These are phyloP conservation scores for Geotrichum siamense DNA, from an alignment of 1,139 yeast species.

Conservation along the genomic window DNA sequence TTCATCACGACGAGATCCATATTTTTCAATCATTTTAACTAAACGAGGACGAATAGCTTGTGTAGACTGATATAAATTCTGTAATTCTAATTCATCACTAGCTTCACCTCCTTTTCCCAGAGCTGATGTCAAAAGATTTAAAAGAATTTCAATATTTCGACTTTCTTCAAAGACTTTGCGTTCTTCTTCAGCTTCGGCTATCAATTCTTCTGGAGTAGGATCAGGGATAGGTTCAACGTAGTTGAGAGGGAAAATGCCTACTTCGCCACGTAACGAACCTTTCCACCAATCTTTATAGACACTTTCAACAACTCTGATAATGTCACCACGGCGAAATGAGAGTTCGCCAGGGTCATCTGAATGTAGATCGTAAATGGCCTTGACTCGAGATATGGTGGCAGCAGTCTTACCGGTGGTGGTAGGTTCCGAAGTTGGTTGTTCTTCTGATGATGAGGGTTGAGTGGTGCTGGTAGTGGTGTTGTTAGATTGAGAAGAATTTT, in stretches of 20 bases:
- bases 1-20: conserved; percentile 68
- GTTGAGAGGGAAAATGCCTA: conserved; percentile 88
- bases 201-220: conserved; percentile 50
- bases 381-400: conserved; percentile 54
- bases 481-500: conserved; percentile 18
- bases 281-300: conserved; percentile 96
- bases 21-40: conserved; percentile 66
- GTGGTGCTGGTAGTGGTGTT: neutral
- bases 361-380: conserved; percentile 75
- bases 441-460: neutral
- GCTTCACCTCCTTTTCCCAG: conserved; percentile 22
- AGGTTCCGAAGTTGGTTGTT: conserved; percentile 1
- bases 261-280: conserved; percentile 71
- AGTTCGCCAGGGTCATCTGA: conserved; percentile 47
- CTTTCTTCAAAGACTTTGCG: conserved; percentile 43
- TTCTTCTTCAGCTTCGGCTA: conserved; percentile 40
- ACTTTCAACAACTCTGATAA: conserved; percentile 75
- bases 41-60: conserved; percentile 67
- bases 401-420: conserved; percentile 28
- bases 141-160: conserved; percentile 55
- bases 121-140: conserved; percentile 50
- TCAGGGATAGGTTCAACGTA: conserved; percentile 78
- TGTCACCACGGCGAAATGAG: conserved; percentile 36
- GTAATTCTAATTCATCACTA: conserved; percentile 43
- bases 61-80: conserved; percentile 56